Evolutionary conservation across 257 asterid genomes (phyloP).

Genomic region (Echium plantagineum): DNA sequence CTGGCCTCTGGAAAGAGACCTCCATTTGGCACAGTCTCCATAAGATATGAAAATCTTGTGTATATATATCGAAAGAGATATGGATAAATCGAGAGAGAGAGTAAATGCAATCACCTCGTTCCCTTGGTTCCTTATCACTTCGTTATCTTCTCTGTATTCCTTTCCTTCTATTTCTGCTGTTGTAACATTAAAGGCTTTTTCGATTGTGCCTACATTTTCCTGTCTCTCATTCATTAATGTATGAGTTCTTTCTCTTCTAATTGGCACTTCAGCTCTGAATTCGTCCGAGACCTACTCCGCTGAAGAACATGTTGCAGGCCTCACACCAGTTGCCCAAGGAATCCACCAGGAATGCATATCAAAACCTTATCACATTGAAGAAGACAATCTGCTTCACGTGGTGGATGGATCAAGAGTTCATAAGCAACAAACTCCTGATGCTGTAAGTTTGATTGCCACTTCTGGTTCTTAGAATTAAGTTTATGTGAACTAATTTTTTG

Average conservation of each 20-base stretch:
- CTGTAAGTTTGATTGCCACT: constrained; percentile 26
- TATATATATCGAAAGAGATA: too few relatives aligned
- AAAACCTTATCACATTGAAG: constrained; percentile 40
- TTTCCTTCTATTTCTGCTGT: background rate
- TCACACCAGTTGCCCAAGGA: constrained; percentile 6
- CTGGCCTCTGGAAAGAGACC: too few relatives aligned
- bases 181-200: background rate
- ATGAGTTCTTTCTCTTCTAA: background rate
- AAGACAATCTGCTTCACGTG: constrained; percentile 32
- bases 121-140: too few relatives aligned
- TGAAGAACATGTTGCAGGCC: constrained; percentile 1
- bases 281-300: background rate
- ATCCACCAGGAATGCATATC: constrained; percentile 18
- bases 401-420: constrained; percentile 31
- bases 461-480: background rate
- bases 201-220: background rate
- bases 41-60: too few relatives aligned
- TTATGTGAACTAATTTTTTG: background rate
- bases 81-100: too few relatives aligned
- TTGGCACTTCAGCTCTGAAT: background rate
- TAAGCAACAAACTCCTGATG: constrained; percentile 30
- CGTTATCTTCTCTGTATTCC: background rate
- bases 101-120: too few relatives aligned
- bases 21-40: too few relatives aligned
- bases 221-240: background rate